Conservation (phyloP, 345 rosid species). For the Populus euphratica region DNA sequence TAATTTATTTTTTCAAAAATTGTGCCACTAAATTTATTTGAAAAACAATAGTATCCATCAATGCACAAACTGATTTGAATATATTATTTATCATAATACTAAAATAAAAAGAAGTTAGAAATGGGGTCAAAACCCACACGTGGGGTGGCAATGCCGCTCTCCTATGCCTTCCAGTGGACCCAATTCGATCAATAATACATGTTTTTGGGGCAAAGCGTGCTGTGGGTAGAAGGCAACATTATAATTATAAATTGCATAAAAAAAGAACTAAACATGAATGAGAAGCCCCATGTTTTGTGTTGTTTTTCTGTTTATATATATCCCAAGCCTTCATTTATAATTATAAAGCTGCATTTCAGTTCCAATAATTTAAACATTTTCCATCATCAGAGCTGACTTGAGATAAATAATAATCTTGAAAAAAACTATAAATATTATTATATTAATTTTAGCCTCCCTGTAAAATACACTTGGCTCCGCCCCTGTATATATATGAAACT, state of each 20-base stretch:
- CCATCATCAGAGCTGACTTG: not conserved
- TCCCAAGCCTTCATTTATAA: not conserved
- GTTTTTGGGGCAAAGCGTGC: not conserved
- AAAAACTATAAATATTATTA: no score
- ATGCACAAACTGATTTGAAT: not conserved
- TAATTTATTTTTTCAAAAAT: not conserved
- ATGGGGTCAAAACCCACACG: not conserved
- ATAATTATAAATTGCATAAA: no score
- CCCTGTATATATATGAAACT: no score
- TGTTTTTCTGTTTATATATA: not conserved
- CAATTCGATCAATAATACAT: not conserved
- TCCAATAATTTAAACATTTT: not conserved
- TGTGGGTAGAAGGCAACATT: constrained; percentile 1
- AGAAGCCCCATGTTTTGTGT: constrained; percentile 4
- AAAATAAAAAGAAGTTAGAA: not conserved
- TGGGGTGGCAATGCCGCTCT: not conserved
- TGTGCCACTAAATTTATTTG: not conserved
- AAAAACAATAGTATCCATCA: not conserved
- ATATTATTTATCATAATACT: not conserved
- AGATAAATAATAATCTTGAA: no score
- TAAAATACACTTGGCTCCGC: no score
- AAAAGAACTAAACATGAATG: not conserved
- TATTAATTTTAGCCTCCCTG: no score
- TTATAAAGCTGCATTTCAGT: not conserved
- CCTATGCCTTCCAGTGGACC: not conserved